A percentile compares a stretch with the other conserved stretches of the same genome.
Evolutionary conservation across 768 basidiomycete species (phyloP).

Genomic region (Lentinula sp.): DNA sequence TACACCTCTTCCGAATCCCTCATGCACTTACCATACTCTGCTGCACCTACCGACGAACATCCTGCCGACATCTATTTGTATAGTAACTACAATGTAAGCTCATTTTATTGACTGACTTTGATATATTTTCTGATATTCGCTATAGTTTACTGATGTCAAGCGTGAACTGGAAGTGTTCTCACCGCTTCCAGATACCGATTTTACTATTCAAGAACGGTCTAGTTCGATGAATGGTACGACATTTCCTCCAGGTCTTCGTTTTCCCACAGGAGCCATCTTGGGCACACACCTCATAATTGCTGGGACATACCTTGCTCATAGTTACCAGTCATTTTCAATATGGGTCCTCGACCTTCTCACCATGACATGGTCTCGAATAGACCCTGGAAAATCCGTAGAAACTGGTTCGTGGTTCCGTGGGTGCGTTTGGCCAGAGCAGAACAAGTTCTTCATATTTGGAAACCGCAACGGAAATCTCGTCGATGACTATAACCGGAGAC

Average conservation of each 20-base stretch:
- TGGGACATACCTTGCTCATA: conserved; percentile 92
- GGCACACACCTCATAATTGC: conserved; percentile 91
- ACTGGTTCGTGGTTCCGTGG: conserved; percentile 95
- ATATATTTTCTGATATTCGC: conserved; percentile 4
- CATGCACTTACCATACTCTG: conserved; percentile 72
- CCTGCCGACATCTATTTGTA: conserved; percentile 88
- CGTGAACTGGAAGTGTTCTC: conserved; percentile 92
- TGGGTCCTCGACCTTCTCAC: conserved; percentile 87
- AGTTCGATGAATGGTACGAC: conserved; percentile 71
- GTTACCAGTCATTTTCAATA: conserved; percentile 91
- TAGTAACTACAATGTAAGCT: conserved; percentile 89
- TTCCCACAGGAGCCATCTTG: conserved; percentile 90
- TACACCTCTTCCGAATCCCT: conserved; percentile 55
- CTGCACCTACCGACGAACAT: conserved; percentile 61
- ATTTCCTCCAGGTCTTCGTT: conserved; percentile 91
- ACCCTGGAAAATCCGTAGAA: conserved; percentile 79
- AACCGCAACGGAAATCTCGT: conserved; percentile 84
- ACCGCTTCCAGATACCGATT: conserved; percentile 69
- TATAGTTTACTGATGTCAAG: conserved; percentile 88
- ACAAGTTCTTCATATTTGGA: conserved; percentile 87
- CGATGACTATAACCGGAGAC: conserved; percentile 87
- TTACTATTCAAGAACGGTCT: conserved; percentile 77
- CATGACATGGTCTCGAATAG: conserved; percentile 85
- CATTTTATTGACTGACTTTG: background rate
- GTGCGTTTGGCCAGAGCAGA: conserved; percentile 79